Conservation (phyloP, 2,329 filamentous ascomycete species). For the Sporothrix brunneoviolacea region DNA sequence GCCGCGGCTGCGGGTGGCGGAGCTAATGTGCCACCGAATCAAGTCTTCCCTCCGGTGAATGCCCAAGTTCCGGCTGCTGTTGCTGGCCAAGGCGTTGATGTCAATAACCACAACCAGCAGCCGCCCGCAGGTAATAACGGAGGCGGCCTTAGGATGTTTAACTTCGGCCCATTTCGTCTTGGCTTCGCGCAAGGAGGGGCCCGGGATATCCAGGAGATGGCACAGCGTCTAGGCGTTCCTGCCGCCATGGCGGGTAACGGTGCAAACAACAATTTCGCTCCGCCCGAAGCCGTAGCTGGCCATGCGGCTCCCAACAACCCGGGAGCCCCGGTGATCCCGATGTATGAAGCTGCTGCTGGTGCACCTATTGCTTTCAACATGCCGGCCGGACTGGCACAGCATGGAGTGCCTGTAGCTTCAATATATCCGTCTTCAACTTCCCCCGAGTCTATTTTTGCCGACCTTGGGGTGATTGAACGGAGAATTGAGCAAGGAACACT, state of each 20-base stretch:
- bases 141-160: slow-evolving; percentile 29
- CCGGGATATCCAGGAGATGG: slow-evolving; percentile 59
- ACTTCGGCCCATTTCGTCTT: slow-evolving; percentile 64
- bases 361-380: not conserved
- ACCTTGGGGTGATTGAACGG: slow-evolving; percentile 61
- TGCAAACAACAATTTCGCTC: not conserved
- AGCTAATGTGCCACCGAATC: not conserved
- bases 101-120: slow-evolving; percentile 25
- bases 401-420: too few relatives aligned
- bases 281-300: not conserved
- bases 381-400: not conserved
- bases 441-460: slow-evolving; percentile 42
- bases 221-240: slow-evolving; percentile 52
- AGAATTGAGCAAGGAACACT: slow-evolving; percentile 61
- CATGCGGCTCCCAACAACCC: not conserved
- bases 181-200: slow-evolving; percentile 67
- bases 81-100: slow-evolving; percentile 23
- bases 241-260: slow-evolving; percentile 24
- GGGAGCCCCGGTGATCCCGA: not conserved
- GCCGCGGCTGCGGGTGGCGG: not conserved
- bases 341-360: not conserved
- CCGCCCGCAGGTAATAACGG: slow-evolving; percentile 22
- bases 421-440: slow-evolving; percentile 9
- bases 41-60: slow-evolving; percentile 14
- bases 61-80: slow-evolving; percentile 18